phyloP scores from a whole-genome alignment of 768 basidiomycete genomes.

The Lactarius indigo region DNA sequence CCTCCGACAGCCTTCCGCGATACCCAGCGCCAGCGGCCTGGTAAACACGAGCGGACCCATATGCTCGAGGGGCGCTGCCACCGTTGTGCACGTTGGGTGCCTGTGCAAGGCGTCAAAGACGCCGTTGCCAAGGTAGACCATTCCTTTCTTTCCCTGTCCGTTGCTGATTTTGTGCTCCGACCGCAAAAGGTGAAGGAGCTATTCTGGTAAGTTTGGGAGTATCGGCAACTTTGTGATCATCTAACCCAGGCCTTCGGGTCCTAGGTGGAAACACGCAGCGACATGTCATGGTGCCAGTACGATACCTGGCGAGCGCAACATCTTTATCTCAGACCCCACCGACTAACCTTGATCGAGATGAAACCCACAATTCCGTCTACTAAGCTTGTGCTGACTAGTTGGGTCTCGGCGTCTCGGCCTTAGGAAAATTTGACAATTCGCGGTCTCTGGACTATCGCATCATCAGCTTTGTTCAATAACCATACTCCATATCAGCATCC shows the following conservation, averaged over 20 bases:
- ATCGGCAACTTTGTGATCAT: background rate
- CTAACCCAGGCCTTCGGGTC: background rate
- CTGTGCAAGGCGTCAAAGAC: conserved; percentile 69
- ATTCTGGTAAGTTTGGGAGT: conserved; percentile 54
- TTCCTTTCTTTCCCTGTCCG: background rate
- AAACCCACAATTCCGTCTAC: background rate
- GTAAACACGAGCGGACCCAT: conserved; percentile 55
- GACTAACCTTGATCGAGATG: conserved; percentile 25
- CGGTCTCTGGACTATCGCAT: conserved; percentile 1
- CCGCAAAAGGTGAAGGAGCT: conserved; percentile 60
- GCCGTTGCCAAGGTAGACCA: conserved; percentile 61
- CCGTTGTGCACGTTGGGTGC: conserved; percentile 69
- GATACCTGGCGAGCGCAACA: conserved; percentile 53
- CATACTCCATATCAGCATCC: background rate
- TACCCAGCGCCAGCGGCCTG: conserved; percentile 41
- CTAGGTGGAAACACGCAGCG: conserved; percentile 83
- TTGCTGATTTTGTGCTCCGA: background rate
- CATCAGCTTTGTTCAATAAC: background rate
- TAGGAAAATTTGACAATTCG: background rate
- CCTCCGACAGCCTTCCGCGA: conserved; percentile 66
- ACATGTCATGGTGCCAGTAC: conserved; percentile 62
- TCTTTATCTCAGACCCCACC: conserved; percentile 48
- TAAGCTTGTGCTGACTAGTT: background rate
- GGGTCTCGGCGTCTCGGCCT: background rate
- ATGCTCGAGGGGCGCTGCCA: conserved; percentile 77